phyloP scores from a whole-genome alignment of 179 eudicot species.

The Patellifolia procumbens region DNA sequence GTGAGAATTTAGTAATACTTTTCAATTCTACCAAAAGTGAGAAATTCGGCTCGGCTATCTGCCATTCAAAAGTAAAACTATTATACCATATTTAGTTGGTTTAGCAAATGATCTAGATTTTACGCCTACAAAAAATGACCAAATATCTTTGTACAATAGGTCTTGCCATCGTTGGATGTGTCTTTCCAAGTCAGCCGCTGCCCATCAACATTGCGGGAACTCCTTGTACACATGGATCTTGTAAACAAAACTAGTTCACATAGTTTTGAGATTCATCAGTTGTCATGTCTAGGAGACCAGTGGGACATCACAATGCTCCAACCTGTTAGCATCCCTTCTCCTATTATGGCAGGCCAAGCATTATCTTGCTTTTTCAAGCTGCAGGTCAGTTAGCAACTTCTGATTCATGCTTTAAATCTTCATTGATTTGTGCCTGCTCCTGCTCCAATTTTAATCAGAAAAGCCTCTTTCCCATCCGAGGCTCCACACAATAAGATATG shows the following conservation, averaged over 20 bases:
- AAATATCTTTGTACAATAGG: conserved; percentile 41
- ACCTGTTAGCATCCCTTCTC: conserved; percentile 61
- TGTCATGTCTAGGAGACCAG: conserved; percentile 72
- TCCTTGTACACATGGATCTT: conserved; percentile 82
- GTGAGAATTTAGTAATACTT: background rate
- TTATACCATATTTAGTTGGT: background rate
- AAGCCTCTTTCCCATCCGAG: background rate
- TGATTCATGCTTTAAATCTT: background rate
- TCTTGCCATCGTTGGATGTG: conserved; percentile 84
- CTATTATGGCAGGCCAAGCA: conserved; percentile 77
- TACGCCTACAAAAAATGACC: conserved; percentile 12
- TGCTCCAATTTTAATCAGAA: background rate
- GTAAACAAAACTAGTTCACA: conserved; percentile 73
- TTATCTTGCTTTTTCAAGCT: conserved; percentile 85
- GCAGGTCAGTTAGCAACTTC: conserved; percentile 56
- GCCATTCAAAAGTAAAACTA: conserved; percentile 4
- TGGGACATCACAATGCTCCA: conserved; percentile 77
- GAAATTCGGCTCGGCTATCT: background rate
- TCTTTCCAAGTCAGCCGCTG: conserved; percentile 70
- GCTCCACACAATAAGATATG: background rate
- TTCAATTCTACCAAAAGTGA: background rate
- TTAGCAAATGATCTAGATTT: background rate
- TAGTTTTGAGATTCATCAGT: conserved; percentile 75
- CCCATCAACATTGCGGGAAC: conserved; percentile 73
- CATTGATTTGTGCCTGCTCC: background rate